Evolutionary conservation across 1,284 basidiomycete species (phyloP).

Genomic region (Microbotryum silenes-acaulis): DNA sequence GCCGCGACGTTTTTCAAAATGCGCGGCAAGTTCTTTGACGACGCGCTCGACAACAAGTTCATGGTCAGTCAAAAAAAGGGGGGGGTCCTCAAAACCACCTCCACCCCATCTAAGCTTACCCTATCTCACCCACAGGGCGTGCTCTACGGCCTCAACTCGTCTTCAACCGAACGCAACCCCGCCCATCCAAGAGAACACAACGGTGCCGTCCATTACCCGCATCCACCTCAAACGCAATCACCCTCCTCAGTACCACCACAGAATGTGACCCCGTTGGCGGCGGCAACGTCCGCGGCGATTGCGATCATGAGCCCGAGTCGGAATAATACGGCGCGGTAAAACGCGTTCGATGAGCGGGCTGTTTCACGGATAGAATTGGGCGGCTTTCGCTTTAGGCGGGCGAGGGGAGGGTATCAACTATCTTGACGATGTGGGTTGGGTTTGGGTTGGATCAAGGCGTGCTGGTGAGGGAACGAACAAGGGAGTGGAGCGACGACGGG

Average conservation of each 20-base stretch:
- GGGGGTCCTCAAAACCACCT: too few species aligned
- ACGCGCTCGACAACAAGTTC: slow-evolving; percentile 55
- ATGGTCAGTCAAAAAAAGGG: slow-evolving; percentile 13
- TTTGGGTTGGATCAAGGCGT: too few species aligned
- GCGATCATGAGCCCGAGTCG: slow-evolving; percentile 16
- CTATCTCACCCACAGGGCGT: slow-evolving; percentile 16
- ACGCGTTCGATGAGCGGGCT: too few species aligned
- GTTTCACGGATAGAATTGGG: too few species aligned
- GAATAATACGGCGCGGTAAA: background rate
- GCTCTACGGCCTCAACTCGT: slow-evolving; percentile 29
- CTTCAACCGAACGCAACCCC: slow-evolving; percentile 3
- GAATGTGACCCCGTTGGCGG: slow-evolving; percentile 13
- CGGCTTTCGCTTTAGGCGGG: too few species aligned
- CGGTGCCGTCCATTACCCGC: slow-evolving; percentile 29
- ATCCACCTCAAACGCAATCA: slow-evolving; percentile 6
- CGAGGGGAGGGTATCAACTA: too few species aligned
- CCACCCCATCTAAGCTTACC: background rate
- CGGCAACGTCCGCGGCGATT: slow-evolving; percentile 18
- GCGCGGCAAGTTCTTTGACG: slow-evolving; percentile 81
- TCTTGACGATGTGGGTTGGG: too few species aligned
- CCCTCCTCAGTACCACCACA: slow-evolving; percentile 5
- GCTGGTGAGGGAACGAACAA: too few species aligned
- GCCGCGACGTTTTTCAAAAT: slow-evolving; percentile 94
- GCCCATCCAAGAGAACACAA: slow-evolving; percentile 26
- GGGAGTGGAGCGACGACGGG: too few species aligned